Conservation (phyloP, 2,329 filamentous ascomycete species). For the Calonectria ilicicola region DNA sequence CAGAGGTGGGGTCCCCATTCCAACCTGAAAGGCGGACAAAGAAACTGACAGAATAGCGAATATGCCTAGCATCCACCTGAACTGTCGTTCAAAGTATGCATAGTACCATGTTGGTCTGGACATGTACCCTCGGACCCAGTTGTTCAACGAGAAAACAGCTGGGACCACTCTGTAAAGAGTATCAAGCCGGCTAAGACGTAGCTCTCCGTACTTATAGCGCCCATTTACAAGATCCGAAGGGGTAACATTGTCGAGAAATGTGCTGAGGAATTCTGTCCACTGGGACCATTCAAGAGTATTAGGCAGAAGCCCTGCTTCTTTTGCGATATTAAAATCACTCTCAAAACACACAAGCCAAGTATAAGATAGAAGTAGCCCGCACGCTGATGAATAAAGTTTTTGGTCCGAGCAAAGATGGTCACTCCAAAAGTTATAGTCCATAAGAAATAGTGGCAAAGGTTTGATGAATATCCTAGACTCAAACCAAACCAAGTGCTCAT, state of each 20-base stretch:
- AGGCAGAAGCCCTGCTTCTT: slow-evolving; percentile 1
- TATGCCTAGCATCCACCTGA: slow-evolving; percentile 15
- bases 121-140: slow-evolving; percentile 12
- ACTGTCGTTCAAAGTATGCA: slow-evolving; percentile 16
- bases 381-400: background rate
- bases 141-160: background rate
- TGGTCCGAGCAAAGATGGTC: background rate
- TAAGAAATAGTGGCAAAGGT: slow-evolving; percentile 16
- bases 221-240: background rate
- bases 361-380: slow-evolving; percentile 16
- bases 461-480: slow-evolving; percentile 21
- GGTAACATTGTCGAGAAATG: background rate
- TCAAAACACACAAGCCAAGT: slow-evolving; percentile 13
- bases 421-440: slow-evolving; percentile 15
- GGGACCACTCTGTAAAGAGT: slow-evolving; percentile 12
- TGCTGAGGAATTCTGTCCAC: slow-evolving; percentile 17
- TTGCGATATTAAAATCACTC: slow-evolving; percentile 16
- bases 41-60: slow-evolving; percentile 18
- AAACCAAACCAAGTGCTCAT: slow-evolving; percentile 26
- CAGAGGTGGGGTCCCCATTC: background rate
- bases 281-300: background rate
- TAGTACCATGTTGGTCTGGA: slow-evolving; percentile 9
- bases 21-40: slow-evolving; percentile 22
- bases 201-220: slow-evolving; percentile 26
- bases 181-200: slow-evolving; percentile 26